phyloP scores from a whole-genome alignment of 768 basidiomycete species.

The Lentinula raphanica region DNA sequence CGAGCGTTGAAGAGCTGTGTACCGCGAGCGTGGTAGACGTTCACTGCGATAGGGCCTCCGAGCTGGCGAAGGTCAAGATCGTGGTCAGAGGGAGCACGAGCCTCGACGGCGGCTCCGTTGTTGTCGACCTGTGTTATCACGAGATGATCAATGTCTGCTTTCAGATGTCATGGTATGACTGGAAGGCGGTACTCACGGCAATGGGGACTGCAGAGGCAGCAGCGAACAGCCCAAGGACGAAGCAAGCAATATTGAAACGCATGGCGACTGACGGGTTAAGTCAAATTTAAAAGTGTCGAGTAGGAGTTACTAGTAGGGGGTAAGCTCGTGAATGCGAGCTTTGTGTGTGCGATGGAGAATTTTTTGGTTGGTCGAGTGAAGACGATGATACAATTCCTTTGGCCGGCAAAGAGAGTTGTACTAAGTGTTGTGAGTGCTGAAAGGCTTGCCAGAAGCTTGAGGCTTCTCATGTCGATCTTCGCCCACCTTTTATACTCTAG shows the following conservation, averaged over 20 bases:
- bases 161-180: no score
- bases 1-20: neutral
- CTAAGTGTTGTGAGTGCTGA: neutral
- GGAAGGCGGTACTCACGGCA: neutral
- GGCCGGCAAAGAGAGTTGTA: neutral
- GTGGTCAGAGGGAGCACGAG: neutral
- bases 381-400: neutral
- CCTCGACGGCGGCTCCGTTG: neutral
- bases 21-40: neutral
- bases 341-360: neutral
- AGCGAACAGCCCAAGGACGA: neutral
- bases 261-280: neutral
- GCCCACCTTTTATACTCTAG: neutral
- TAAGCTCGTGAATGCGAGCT: neutral
- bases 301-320: neutral
- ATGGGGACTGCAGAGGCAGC: neutral
- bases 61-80: neutral
- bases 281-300: neutral
- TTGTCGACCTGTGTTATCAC: neutral
- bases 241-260: constrained; percentile 1
- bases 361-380: neutral
- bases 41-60: neutral
- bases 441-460: neutral
- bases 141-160: neutral
- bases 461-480: neutral